Evolutionary conservation across 2,329 filamentous ascomycete species (phyloP).

Genomic region (Arthrobotrys pseudoclavata): DNA sequence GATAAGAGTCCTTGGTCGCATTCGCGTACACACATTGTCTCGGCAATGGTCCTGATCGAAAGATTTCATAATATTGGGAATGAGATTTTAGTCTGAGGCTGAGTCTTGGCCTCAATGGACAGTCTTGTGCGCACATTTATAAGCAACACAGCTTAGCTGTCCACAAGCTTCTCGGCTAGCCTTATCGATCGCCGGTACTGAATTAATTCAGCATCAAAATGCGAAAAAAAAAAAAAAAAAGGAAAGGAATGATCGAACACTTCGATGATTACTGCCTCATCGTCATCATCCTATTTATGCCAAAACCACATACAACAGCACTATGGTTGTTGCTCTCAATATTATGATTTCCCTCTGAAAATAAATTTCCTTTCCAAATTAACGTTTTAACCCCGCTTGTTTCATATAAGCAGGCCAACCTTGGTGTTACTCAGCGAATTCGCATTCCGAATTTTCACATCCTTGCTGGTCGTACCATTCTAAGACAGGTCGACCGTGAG

Average conservation of each 20-base stretch:
- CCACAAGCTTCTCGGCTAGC: background rate
- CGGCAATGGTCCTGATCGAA: background rate
- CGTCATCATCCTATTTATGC: background rate
- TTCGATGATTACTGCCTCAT: background rate
- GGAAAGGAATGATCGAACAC: background rate
- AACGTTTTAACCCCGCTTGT: background rate
- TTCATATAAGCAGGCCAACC: background rate
- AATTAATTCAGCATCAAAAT: background rate
- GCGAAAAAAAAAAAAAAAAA: constrained; percentile 6
- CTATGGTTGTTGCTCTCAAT: background rate
- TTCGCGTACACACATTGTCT: background rate
- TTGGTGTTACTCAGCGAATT: background rate
- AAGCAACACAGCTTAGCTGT: background rate
- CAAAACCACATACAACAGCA: background rate
- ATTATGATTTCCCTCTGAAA: background rate
- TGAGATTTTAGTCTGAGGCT: constrained; percentile 4
- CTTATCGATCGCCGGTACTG: background rate
- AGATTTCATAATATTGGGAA: background rate
- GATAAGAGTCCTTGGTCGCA: background rate
- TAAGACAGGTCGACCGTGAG: no score
- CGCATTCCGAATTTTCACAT: background rate
- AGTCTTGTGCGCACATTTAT: background rate
- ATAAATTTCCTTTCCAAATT: background rate
- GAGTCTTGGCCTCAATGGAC: background rate
- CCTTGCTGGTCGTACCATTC: background rate